Base-by-base conservation (phyloP, 176 grass and related monocot species). In the Hsuehochloa calcarea region DNA sequence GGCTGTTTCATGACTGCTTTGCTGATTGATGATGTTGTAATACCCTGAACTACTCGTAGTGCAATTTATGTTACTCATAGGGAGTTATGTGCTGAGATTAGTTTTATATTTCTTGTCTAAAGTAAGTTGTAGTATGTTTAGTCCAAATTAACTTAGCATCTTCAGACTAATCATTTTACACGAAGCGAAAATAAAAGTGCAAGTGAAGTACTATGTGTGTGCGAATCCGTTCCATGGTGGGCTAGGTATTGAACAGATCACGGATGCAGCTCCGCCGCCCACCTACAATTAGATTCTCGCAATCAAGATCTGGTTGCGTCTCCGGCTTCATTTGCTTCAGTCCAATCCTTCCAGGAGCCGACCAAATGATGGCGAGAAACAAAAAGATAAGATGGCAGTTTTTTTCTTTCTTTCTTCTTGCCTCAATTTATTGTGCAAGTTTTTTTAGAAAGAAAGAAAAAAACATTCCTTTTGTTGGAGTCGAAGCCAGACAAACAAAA, bases 1-100 rank as follows among this genome's bases (percentile, higher is more conserved):
- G 19, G 39, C 2, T 64, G 2, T 56, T 52, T 78, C 65, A 83
- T 54, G 51, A 83, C 82, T 49, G 65, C 13, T 5, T 88, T 49
- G 65, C 19, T 5, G 6, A 61, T 76, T 10, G 14, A 77, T 74
- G 27, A 69, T 34, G 31, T 34, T 34, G 31, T 34, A 34, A 34
- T 3, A 34, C 31, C 2, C 3, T n/a, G 31, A 3, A 0, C 31
- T 34, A 34, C 31, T 34, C 2, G 2, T 34, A 34, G 1, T 34
- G n/a, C n/a, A n/a, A n/a, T n/a, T n/a, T n/a, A n/a, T n/a, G n/a
- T n/a, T n/a, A n/a, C n/a, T n/a, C n/a, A n/a, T n/a, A n/a, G n/a
- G n/a, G n/a, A 34, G 31, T 34, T 34, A 3, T 3, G 2, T 3
- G 31, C 2, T 34, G 31, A 34, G 2, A 34, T 34, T 34, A 3